These are phyloP conservation scores for Pseudogymnoascus verrucosus DNA, from an alignment of 2,329 filamentous ascomycete species.

Conservation along the genomic window DNA sequence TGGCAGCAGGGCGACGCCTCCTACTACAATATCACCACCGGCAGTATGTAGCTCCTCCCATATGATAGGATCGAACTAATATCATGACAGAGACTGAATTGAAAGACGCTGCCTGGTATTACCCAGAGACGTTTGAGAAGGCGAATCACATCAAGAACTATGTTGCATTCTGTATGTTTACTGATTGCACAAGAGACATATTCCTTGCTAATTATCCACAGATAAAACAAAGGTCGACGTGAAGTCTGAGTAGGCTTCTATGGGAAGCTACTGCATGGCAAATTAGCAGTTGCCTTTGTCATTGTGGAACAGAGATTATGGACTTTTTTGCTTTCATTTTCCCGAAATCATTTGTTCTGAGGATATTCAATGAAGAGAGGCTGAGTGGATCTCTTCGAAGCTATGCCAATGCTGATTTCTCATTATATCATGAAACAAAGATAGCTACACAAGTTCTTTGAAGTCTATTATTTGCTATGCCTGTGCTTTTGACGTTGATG, in stretches of 20 bases:
- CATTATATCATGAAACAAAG: not conserved
- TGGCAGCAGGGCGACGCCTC: slow-evolving; percentile 31
- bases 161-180: slow-evolving; percentile 39
- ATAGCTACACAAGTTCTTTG: not conserved
- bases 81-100: slow-evolving; percentile 29
- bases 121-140: slow-evolving; percentile 33
- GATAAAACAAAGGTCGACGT: slow-evolving; percentile 15
- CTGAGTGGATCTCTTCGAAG: not conserved
- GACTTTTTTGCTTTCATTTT: not conserved
- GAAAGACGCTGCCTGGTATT: slow-evolving; percentile 40
- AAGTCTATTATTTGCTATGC: not conserved
- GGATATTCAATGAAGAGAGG: not conserved
- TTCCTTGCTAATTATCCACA: slow-evolving; percentile 1
- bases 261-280: not conserved
- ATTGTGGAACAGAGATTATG: not conserved
- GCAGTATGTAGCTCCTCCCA: slow-evolving; percentile 22
- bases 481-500: not conserved
- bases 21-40: slow-evolving; percentile 40
- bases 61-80: not conserved
- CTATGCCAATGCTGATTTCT: not conserved
- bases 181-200: not conserved
- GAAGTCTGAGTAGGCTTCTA: not conserved
- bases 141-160: slow-evolving; percentile 36
- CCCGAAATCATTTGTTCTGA: not conserved
- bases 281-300: not conserved